Base-by-base conservation (phyloP, 2,329 filamentous ascomycete species). In the Fusarium acutatum region DNA sequence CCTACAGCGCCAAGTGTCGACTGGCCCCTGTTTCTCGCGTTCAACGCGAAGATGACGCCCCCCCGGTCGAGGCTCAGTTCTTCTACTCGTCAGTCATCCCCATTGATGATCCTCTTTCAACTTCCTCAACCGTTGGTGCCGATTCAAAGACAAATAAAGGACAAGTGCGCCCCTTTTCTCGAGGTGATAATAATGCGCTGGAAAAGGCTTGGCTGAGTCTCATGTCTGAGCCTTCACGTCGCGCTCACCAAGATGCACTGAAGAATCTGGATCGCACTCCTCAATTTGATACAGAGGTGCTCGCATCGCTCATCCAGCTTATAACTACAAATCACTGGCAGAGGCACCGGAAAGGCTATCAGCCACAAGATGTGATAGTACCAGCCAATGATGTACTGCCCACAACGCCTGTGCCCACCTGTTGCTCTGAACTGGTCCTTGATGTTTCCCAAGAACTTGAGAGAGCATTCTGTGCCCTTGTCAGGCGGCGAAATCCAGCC, bases 71-170 rank as follows among this genome's bases (percentile, higher is more conserved):
- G 37, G 88, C 92, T 28, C 93, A 94, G 72, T 97, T 94, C 84
- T 97, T 97, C 83, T 97, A 97, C 82, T 89, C 91, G 20, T 96
- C 94, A 17, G 86, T 91, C 18, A 88, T 96, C 56, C 92, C 94
- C 35, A 95, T 97, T 79, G 95, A 97, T 78, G 95, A 97, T 78
- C 94, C 94, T 30, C 87, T 97, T n/a, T 94, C 93, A 15, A 89
- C 92, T 4, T 83, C 86, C 17, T 81, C 87, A 83, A 79, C 90
- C 81, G 80, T 88, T 79, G 81, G 81, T 30, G 77, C 86, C 80
- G 83, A 91, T 57, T 79, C 86, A 20, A 88, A 84, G 63, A 81
- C 87, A 62, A 82, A 86, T 38, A 91, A 88, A 75, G 86, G 88
- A 40, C 88, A 90, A 52, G 89, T 94, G 14, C 90, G 93, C 47